phyloP scores from a whole-genome alignment of 768 basidiomycete species.

The Boletus sensibilis region DNA sequence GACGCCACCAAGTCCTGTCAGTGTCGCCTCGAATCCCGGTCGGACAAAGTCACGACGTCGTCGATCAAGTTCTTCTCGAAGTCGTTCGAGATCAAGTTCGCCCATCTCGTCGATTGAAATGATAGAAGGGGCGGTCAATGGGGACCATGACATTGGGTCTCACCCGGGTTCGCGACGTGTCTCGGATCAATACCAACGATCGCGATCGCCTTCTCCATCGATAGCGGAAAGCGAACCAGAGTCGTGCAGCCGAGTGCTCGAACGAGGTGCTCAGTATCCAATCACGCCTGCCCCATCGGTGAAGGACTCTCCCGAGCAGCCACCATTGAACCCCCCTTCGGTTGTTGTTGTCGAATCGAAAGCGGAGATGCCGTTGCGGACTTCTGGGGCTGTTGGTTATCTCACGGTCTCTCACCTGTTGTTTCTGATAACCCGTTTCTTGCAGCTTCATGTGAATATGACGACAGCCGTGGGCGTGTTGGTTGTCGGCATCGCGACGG shows the following conservation, averaged over 20 bases:
- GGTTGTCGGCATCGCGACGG: conserved; percentile 65
- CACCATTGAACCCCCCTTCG: conserved; percentile 5
- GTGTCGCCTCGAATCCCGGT: conserved; percentile 61
- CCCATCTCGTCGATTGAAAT: conserved; percentile 35
- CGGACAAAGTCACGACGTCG: conserved; percentile 42
- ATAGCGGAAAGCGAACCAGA: conserved; percentile 32
- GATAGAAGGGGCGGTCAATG: conserved; percentile 30
- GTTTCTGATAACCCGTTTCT: conserved; percentile 22
- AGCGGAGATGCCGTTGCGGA: conserved; percentile 15
- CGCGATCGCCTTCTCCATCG: conserved; percentile 32
- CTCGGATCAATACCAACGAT: conserved; percentile 25
- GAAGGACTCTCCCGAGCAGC: conserved; percentile 30
- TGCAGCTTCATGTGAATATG: conserved; percentile 32
- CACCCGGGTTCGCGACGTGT: conserved; percentile 23
- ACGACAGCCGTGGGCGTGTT: conserved; percentile 63
- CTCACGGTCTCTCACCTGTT: conserved; percentile 14
- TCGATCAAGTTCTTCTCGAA: conserved; percentile 42
- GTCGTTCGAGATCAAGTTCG: conserved; percentile 37
- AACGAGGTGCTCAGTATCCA: conserved; percentile 25
- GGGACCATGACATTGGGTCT: conserved; percentile 16
- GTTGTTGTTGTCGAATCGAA: conserved; percentile 16
- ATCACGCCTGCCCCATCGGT: conserved; percentile 33
- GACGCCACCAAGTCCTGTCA: conserved; percentile 75
- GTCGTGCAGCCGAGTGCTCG: conserved; percentile 18
- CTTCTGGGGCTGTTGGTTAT: conserved; percentile 31